Conservation (phyloP, 2,329 filamentous ascomycete genomes). For the Xenoacremonium recifei region DNA sequence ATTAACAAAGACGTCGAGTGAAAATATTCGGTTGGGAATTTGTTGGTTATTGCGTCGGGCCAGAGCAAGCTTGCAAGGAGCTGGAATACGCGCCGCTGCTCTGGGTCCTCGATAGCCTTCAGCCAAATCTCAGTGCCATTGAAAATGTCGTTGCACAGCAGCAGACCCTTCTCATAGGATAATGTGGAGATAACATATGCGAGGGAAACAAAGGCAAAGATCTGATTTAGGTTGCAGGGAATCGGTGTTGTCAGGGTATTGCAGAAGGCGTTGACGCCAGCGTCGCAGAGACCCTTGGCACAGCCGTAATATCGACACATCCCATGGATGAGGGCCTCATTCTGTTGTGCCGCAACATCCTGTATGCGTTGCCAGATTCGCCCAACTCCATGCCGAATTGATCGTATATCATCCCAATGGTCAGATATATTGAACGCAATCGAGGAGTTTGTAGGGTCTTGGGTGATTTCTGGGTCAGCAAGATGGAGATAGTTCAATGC, state of each 20-base stretch:
- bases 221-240: slow-evolving; percentile 3
- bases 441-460: too few species aligned
- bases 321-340: too few species aligned
- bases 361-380: too few species aligned
- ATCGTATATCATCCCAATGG: too few species aligned
- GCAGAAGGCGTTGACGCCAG: slow-evolving; percentile 17
- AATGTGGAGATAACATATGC: slow-evolving; percentile 18
- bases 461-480: too few species aligned
- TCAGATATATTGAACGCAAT: too few species aligned
- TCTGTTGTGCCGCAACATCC: too few species aligned
- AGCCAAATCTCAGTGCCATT: slow-evolving; percentile 14
- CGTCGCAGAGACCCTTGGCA: slow-evolving; percentile 9
- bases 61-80: slow-evolving; percentile 8
- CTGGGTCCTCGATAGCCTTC: slow-evolving; percentile 3
- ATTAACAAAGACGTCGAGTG: too few species aligned
- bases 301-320: slow-evolving; percentile 4
- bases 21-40: too few species aligned
- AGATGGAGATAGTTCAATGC: too few species aligned
- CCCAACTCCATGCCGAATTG: too few species aligned
- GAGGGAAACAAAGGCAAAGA: slow-evolving; percentile 19
- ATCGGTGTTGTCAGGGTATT: slow-evolving; percentile 8
- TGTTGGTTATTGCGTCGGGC: too few species aligned
- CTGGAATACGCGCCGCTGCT: slow-evolving; percentile 12
- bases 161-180: not conserved
- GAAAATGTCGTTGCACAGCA: slow-evolving; percentile 8